A percentile compares a stretch with the other conserved stretches of the same genome.
Evolutionary conservation across 495 filamentous ascomycete genomes (phyloP).

Genomic region (Podospora pseudocomata): DNA sequence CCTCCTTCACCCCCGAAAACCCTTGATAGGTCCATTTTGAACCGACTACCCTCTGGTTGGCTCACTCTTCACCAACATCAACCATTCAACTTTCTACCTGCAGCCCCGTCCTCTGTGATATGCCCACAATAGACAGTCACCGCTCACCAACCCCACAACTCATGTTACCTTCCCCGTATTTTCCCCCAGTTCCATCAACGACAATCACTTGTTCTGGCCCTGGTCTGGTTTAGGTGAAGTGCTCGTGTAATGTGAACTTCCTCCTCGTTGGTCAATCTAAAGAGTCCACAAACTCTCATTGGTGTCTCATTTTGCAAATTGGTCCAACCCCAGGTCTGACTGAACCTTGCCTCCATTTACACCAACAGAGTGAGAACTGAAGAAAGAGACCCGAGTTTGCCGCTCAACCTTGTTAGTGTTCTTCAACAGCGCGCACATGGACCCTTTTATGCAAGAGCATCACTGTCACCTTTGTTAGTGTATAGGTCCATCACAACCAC

Average conservation of each 20-base stretch:
- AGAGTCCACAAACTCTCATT: constrained; percentile 2
- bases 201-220: neutral
- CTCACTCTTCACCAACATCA: neutral
- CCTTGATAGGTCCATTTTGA: neutral
- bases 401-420: neutral
- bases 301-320: constrained; percentile 2
- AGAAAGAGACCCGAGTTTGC: neutral
- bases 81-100: neutral
- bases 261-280: neutral
- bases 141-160: neutral
- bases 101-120: neutral
- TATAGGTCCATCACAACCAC: neutral
- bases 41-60: neutral
- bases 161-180: neutral
- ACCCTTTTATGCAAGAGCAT: neutral
- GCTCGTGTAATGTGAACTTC: neutral
- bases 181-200: neutral
- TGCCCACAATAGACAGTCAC: neutral
- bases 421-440: neutral
- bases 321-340: neutral
- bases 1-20: neutral
- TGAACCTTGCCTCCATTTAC: neutral
- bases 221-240: neutral
- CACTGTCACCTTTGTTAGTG: neutral
- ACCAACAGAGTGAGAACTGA: neutral